Evolutionary conservation across 2,329 filamentous ascomycete species (phyloP).

Genomic region (Aspergillus sp.): DNA sequence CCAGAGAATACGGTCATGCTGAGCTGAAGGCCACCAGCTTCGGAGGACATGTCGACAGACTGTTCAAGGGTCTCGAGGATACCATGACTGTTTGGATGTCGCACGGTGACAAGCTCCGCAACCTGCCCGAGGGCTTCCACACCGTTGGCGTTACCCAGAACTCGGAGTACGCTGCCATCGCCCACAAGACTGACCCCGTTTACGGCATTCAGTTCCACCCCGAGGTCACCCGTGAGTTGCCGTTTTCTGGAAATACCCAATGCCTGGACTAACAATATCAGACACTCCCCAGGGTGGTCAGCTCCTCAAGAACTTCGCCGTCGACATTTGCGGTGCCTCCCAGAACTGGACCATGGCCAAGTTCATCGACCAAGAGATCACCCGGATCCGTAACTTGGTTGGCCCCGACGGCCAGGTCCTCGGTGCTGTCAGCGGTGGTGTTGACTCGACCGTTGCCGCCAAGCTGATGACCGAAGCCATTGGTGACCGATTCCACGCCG

Average conservation of each 20-base stretch:
- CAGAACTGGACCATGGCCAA: slow-evolving; percentile 81
- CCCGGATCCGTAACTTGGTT: slow-evolving; percentile 73
- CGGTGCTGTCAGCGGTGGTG: slow-evolving; percentile 74
- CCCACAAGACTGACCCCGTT: slow-evolving; percentile 56
- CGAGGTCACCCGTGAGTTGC: slow-evolving; percentile 55
- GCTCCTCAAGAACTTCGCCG: slow-evolving; percentile 75
- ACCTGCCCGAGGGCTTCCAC: slow-evolving; percentile 68
- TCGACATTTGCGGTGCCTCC: slow-evolving; percentile 72
- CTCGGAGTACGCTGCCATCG: slow-evolving; percentile 70
- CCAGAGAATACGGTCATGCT: slow-evolving; percentile 68
- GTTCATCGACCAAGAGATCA: slow-evolving; percentile 77
- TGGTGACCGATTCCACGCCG: slow-evolving; percentile 75
- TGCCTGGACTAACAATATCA: too few relatives aligned
- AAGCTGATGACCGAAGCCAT: slow-evolving; percentile 85
- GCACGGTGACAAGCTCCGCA: slow-evolving; percentile 78
- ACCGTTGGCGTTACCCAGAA: slow-evolving; percentile 72
- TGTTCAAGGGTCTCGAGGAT: slow-evolving; percentile 73
- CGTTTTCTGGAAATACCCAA: too few relatives aligned
- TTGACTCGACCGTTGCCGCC: slow-evolving; percentile 83
- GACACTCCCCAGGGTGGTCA: slow-evolving; percentile 56
- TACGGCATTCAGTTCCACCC: slow-evolving; percentile 88
- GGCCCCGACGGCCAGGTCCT: slow-evolving; percentile 79
- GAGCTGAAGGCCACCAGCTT: slow-evolving; percentile 55
- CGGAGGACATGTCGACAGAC: slow-evolving; percentile 60
- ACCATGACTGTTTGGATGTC: slow-evolving; percentile 76